Evolutionary conservation across 2,329 filamentous ascomycete species (phyloP).

Genomic region (Fonsecaea pugnacius): DNA sequence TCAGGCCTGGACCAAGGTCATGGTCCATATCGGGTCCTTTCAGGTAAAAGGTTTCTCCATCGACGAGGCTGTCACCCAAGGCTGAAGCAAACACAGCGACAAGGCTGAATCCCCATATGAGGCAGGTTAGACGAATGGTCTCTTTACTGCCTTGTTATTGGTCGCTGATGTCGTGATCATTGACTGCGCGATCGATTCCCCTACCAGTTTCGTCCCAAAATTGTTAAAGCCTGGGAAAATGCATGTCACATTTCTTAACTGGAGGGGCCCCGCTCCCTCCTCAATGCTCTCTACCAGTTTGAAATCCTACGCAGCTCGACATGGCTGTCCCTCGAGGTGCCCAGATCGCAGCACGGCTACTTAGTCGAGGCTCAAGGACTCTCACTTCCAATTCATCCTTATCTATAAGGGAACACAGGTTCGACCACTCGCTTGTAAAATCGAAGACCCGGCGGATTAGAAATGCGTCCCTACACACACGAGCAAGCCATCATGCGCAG

Average conservation of each 20-base stretch:
- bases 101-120: slow-evolving; percentile 1
- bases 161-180: slow-evolving; percentile 13
- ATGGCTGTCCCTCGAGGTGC: slow-evolving; percentile 35
- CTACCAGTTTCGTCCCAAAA: not conserved
- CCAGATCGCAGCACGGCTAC: slow-evolving; percentile 36
- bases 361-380: slow-evolving; percentile 31
- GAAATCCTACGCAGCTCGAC: not conserved
- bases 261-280: slow-evolving; percentile 11
- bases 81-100: not conserved
- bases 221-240: slow-evolving; percentile 10
- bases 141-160: not conserved
- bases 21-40: too few relatives aligned
- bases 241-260: slow-evolving; percentile 15
- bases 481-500: slow-evolving; percentile 31
- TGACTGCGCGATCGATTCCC: not conserved
- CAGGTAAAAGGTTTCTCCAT: too few relatives aligned
- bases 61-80: not conserved
- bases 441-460: slow-evolving; percentile 3
- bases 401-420: slow-evolving; percentile 7
- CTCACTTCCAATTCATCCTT: slow-evolving; percentile 13
- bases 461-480: slow-evolving; percentile 29
- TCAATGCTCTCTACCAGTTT: slow-evolving; percentile 8
- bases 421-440: not conserved
- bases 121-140: not conserved
- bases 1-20: too few relatives aligned